Base-by-base conservation (phyloP, 1,284 basidiomycete genomes). In the Cryptococcus hybrid region DNA sequence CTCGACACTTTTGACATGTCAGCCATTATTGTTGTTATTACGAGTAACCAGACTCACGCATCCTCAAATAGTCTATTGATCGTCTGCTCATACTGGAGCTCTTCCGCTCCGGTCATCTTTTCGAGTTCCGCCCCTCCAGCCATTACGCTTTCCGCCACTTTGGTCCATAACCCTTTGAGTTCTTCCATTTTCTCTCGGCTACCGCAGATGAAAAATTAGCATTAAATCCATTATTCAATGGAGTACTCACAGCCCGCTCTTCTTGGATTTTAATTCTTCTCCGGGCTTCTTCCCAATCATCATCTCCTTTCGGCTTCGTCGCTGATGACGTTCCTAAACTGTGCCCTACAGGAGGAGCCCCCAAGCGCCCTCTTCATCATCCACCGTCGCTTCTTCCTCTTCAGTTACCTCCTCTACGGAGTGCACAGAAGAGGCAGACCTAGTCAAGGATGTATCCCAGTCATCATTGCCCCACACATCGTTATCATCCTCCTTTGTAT, bases 271-370 rank as follows among this genome's bases (percentile, higher is more conserved):
- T 52, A 8, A 75, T 67, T 24, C 60, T 59, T 49, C 68, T 50
- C 59, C 74, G 75, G 1, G 70, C 75, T 13, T 60, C 61, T 54
- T 73, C 73, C 75, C 75, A 77, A 51, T 73, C 70, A 34, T 64
- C 47, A 35, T 76, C 69, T 44, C 48, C 56, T 8, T 50, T 53
- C 3, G 30, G 30, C 30, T 30, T 30, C 30, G 30, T 42, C 24
- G 38, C 42, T 15, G 46, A 54, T n/a, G 52, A 24, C n/a, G 52
- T 24, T 36, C 24, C n/a, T 39, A 34, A 34, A 8, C n/a, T 3
- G 18, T 1, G 35, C 30, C 6, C 12, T n/a, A 24, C 38, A 8
- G 53, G 7, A 9, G 53, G 47, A 24, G 44, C 57, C 36, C 63
- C 30, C 30, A 30, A 66, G 69, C 68, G 4, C 63, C 62, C 2